Base-by-base conservation (phyloP, 192 early-diverging fungal species). In the Backusella luteola region DNA sequence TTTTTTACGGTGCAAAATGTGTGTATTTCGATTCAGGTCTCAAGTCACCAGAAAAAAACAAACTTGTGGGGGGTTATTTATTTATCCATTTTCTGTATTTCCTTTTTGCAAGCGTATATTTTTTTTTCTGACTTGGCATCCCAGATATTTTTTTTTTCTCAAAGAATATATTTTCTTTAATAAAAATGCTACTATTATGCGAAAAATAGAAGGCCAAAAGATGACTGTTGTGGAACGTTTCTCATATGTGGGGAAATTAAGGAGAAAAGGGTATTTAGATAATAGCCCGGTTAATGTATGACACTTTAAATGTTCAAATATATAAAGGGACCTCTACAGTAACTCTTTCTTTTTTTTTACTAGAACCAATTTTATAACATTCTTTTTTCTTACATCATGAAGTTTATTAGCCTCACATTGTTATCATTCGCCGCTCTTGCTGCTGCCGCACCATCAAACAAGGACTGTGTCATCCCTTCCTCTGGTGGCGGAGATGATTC, bases 401-500 rank as follows among this genome's bases (percentile, higher is more conserved):
- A 59, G 56, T 11, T 1, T 19, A 59, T 59, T 59, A 59, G 56
- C 11, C 56, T 63, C 26, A n/a, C 56, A 4, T 29, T 63, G 26
- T 29, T 63, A 26, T 63, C 56, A 12, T 63, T 23, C 3, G 56
- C 11, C 23, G 11, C 56, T 14, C 56, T 63, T 63, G 56, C 2
- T 4, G 7, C 26, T 63, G 56, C 56, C 14, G 32, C 32, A 32
- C 32, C 32, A 32, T 19, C 9, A 17, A 69, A 38, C 26, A 69
- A 69, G 35, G 26, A 17, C 8, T 69, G 68, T 39, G 35, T 69
- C 0, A 69, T 69, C n/a, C 68, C 68, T 23, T 36, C 68, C 3
- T 69, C 68, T 3, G 9, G n/a, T 32, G 56, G 70, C 5, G 29
- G 21, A 12, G 76, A 77, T 72, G 76, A 77, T 29, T 38, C 59